Conservation (phyloP, 2,329 filamentous ascomycete species). For the Colletotrichum australisinense region DNA sequence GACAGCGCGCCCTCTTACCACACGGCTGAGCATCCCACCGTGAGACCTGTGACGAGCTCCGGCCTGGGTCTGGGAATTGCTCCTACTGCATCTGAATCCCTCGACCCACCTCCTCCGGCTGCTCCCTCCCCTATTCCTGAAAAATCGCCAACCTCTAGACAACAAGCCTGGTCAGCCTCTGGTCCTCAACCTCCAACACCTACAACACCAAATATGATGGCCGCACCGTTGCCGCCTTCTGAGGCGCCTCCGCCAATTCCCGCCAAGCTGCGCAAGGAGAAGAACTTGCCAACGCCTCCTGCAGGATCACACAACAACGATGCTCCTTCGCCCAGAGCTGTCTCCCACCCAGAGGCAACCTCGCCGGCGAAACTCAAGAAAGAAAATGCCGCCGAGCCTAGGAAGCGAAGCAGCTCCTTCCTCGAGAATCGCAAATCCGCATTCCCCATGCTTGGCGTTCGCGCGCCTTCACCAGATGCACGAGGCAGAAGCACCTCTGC, state of each 20-base stretch:
- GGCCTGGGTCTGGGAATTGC: constrained; percentile 24
- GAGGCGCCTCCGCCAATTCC: constrained; percentile 29
- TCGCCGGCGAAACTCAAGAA: constrained; percentile 46
- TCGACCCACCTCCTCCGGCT: constrained; percentile 18
- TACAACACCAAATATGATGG: constrained; percentile 19
- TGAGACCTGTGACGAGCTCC: constrained; percentile 20
- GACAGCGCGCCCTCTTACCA: constrained; percentile 31
- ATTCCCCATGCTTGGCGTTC: constrained; percentile 40
- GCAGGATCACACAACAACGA: neutral
- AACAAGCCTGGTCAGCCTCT: too few species aligned
- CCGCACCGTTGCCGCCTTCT: constrained; percentile 21
- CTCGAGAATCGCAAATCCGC: constrained; percentile 38
- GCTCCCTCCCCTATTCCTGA: constrained; percentile 27
- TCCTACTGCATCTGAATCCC: constrained; percentile 2
- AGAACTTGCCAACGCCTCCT: constrained; percentile 17
- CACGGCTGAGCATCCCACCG: constrained; percentile 16
- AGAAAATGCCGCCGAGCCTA: constrained; percentile 39
- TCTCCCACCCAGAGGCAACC: constrained; percentile 15
- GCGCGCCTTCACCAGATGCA: constrained; percentile 47
- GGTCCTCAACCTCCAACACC: constrained; percentile 17
- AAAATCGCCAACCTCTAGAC: constrained; percentile 16
- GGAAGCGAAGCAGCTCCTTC: constrained; percentile 49
- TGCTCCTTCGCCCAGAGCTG: constrained; percentile 9
- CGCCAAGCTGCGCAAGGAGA: constrained; percentile 31
- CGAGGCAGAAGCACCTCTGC: constrained; percentile 61